Evolutionary conservation across 1,284 basidiomycete species (phyloP).

Genomic region (Boletus smithii): DNA sequence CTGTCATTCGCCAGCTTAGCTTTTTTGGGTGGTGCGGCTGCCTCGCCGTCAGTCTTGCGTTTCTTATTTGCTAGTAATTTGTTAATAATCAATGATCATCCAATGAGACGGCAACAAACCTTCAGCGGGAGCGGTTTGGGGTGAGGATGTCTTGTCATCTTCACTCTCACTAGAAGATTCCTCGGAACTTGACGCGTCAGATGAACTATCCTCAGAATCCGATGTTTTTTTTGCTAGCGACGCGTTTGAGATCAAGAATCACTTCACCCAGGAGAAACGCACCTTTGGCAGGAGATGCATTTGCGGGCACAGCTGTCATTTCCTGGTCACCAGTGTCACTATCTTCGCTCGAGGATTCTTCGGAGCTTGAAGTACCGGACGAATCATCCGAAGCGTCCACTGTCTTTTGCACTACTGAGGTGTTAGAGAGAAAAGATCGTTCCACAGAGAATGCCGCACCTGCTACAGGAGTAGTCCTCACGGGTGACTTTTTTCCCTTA

Average conservation of each 20-base stretch:
- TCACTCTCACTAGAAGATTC: slow-evolving; percentile 22
- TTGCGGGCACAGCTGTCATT: neutral
- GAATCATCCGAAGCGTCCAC: slow-evolving; percentile 6
- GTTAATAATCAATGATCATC: slow-evolving; percentile 27
- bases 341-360: slow-evolving; percentile 18
- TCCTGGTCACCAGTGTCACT: slow-evolving; percentile 5
- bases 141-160: neutral
- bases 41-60: slow-evolving; percentile 80
- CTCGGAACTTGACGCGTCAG: slow-evolving; percentile 12
- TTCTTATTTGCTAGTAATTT: slow-evolving; percentile 47
- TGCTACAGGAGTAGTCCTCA: neutral
- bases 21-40: slow-evolving; percentile 73
- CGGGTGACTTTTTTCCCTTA: neutral
- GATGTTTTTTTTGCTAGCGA: neutral
- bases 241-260: neutral
- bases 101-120: slow-evolving; percentile 18
- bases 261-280: neutral
- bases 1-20: slow-evolving; percentile 65
- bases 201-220: slow-evolving; percentile 5
- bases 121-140: slow-evolving; percentile 1
- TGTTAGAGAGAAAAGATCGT: neutral
- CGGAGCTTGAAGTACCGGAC: too few relatives aligned
- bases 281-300: slow-evolving; percentile 7
- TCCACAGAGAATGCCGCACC: neutral
- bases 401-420: neutral